Percentiles rank a stretch among this genome's conserved stretches.
phyloP scores from a whole-genome alignment of 2,329 filamentous ascomycete genomes.

The Diaporthe caulivora region DNA sequence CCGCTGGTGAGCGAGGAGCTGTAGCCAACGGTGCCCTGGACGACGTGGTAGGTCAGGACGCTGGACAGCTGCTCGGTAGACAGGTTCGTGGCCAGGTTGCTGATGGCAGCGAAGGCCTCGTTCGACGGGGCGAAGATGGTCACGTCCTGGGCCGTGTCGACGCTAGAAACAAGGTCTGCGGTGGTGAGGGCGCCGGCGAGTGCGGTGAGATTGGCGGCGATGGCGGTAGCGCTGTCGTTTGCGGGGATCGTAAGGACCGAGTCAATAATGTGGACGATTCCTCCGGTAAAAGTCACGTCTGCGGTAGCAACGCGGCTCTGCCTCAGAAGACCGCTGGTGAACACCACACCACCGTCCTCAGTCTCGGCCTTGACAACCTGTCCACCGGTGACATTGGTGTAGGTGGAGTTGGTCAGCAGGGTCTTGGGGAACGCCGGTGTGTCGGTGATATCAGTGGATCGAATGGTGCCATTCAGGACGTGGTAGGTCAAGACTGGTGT shows the following conservation, averaged over 20 bases:
- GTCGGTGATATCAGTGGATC: slow-evolving; percentile 45
- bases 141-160: slow-evolving; percentile 59
- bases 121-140: slow-evolving; percentile 76
- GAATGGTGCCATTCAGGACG: slow-evolving; percentile 65
- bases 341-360: slow-evolving; percentile 56
- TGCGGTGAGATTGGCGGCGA: slow-evolving; percentile 58
- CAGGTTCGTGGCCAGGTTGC: slow-evolving; percentile 62
- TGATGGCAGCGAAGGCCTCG: slow-evolving; percentile 69
- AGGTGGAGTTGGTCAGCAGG: slow-evolving; percentile 62
- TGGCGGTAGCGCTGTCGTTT: slow-evolving; percentile 55
- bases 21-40: slow-evolving; percentile 68
- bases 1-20: slow-evolving; percentile 52
- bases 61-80: slow-evolving; percentile 59
- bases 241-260: slow-evolving; percentile 59
- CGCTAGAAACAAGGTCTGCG: slow-evolving; percentile 55
- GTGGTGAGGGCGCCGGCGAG: slow-evolving; percentile 59
- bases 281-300: slow-evolving; percentile 66
- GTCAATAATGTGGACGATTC: slow-evolving; percentile 67
- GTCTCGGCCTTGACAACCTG: slow-evolving; percentile 65
- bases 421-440: slow-evolving; percentile 53
- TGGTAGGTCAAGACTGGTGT: slow-evolving; percentile 65
- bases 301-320: slow-evolving; percentile 61
- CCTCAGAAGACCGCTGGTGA: slow-evolving; percentile 65
- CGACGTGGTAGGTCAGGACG: slow-evolving; percentile 74
- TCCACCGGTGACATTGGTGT: slow-evolving; percentile 70